These are phyloP conservation scores for Ogataea degrootiae DNA, from an alignment of 805 yeast species.

Conservation along the genomic window DNA sequence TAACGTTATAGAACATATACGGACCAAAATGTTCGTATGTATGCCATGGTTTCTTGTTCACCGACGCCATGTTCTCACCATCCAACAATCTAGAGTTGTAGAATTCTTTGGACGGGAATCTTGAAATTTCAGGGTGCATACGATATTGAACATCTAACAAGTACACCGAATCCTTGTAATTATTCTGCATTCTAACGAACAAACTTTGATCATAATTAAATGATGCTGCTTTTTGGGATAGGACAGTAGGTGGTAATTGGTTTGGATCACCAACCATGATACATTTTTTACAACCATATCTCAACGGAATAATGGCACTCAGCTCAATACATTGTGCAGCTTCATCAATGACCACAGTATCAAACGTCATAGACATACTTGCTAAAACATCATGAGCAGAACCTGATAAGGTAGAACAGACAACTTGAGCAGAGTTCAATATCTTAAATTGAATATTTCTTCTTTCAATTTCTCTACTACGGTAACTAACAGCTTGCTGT, in stretches of 20 bases:
- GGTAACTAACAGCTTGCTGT: conserved; percentile 55
- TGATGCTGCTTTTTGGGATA: conserved; percentile 81
- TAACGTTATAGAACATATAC: conserved; percentile 70
- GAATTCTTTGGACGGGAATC: conserved; percentile 81
- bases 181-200: conserved; percentile 87
- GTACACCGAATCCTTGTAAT: conserved; percentile 55
- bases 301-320: conserved; percentile 83
- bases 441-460: conserved; percentile 71
- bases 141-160: conserved; percentile 90
- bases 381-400: conserved; percentile 87
- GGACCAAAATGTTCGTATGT: conserved; percentile 52
- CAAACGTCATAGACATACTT: conserved; percentile 70
- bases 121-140: conserved; percentile 92
- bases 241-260: conserved; percentile 94
- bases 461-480: conserved; percentile 75
- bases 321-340: conserved; percentile 97
- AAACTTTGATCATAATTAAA: conserved; percentile 83
- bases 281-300: conserved; percentile 87
- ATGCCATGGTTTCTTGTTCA: conserved; percentile 78
- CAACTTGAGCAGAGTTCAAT: conserved; percentile 70
- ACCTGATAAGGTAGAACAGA: conserved; percentile 90
- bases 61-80: conserved; percentile 65
- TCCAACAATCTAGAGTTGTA: conserved; percentile 69
- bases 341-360: conserved; percentile 90
- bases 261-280: conserved; percentile 99